phyloP scores from a whole-genome alignment of 768 basidiomycete genomes.

The Tylopilus plumbeoviolaceoides region DNA sequence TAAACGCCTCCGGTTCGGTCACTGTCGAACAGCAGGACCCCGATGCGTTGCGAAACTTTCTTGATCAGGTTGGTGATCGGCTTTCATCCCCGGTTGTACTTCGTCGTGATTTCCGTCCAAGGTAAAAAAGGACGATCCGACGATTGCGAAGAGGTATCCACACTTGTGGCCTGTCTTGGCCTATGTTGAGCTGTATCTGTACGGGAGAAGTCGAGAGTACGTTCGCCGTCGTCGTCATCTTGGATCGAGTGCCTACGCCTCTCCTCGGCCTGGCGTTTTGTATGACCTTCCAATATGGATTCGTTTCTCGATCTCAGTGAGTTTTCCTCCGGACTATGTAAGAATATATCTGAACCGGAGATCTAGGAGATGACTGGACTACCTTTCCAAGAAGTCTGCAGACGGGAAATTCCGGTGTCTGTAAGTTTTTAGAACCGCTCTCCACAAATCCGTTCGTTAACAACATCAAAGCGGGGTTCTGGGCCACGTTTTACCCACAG shows the following conservation, averaged over 20 bases:
- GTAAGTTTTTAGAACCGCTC: neutral
- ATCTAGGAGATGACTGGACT: constrained; percentile 8
- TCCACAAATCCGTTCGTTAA: neutral
- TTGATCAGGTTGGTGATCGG: neutral
- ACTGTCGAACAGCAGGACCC: neutral
- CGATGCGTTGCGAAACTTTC: neutral
- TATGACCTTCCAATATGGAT: constrained; percentile 10
- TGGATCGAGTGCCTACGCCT: too few relatives aligned
- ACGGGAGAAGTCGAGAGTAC: neutral
- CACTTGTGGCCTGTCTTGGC: constrained; percentile 13
- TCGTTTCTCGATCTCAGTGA: constrained; percentile 7
- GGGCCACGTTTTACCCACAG: too few relatives aligned
- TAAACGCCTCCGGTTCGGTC: neutral
- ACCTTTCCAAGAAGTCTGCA: neutral
- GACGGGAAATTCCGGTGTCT: neutral
- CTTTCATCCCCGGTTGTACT: neutral
- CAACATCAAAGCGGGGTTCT: neutral
- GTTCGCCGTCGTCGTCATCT: too few relatives aligned
- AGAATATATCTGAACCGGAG: neutral
- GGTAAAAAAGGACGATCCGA: constrained; percentile 11
- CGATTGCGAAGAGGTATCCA: constrained; percentile 11
- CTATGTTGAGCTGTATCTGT: constrained; percentile 13
- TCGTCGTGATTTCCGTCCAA: neutral
- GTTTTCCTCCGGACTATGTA: neutral
- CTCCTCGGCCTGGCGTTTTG: neutral